A percentile compares a stretch with the other conserved stretches of the same genome.
Evolutionary conservation across 108 stramenopile genomes (phyloP).

Genomic region (Hondaea fermentalgiana): DNA sequence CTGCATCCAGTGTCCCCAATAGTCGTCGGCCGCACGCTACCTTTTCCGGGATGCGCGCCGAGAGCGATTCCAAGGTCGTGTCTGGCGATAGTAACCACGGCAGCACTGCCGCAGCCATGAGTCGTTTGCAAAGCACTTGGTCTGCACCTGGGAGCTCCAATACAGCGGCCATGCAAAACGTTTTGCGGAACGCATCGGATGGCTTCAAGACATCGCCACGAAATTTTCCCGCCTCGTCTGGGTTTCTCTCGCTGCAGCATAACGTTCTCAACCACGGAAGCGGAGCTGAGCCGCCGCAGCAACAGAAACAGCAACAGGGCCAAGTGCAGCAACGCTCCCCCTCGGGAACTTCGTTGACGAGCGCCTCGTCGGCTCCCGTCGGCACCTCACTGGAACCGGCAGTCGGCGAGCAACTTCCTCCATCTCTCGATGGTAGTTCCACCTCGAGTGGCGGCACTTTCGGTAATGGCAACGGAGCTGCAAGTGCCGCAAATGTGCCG

Average conservation of each 20-base stretch:
- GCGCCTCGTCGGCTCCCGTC: no score
- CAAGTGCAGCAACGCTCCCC: no score
- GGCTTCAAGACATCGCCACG: no score
- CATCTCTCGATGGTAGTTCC: neutral
- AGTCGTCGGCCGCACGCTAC: neutral
- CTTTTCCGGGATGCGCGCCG: neutral
- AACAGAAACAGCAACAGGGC: neutral
- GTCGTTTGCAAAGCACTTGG: neutral
- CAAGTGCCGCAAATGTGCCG: neutral
- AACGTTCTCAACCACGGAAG: no score
- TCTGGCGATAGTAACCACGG: neutral
- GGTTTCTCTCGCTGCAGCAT: no score
- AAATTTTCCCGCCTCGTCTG: no score
- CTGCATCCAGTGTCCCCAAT: neutral
- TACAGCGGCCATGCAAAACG: neutral
- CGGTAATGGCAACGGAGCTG: neutral
- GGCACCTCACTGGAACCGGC: no score
- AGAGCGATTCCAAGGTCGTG: neutral
- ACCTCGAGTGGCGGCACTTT: neutral
- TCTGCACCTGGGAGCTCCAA: neutral
- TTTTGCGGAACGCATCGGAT: no score
- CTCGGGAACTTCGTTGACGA: no score
- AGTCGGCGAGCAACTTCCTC: no score
- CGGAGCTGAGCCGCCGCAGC: no score
- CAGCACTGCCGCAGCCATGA: neutral